These are phyloP conservation scores for Ustilago crameri DNA, from an alignment of 1,284 basidiomycete genomes.

Conservation along the genomic window DNA sequence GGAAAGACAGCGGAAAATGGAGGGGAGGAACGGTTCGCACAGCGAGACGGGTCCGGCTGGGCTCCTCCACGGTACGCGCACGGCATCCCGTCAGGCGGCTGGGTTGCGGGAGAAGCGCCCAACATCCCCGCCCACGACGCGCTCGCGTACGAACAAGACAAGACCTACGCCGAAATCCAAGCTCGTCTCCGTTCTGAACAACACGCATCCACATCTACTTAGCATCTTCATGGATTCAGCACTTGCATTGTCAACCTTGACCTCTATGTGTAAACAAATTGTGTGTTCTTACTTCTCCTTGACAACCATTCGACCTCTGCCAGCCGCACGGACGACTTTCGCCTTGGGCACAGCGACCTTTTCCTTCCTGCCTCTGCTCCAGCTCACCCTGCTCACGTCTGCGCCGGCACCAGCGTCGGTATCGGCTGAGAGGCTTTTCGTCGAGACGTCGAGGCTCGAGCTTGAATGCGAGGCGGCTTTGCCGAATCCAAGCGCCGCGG, in stretches of 20 bases:
- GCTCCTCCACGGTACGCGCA: slow-evolving; percentile 53
- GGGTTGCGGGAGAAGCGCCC: slow-evolving; percentile 40
- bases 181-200: slow-evolving; percentile 30
- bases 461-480: not conserved
- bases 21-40: slow-evolving; percentile 16
- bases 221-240: too few species aligned
- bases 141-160: slow-evolving; percentile 36
- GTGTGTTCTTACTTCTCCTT: slow-evolving; percentile 1
- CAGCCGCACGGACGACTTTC: slow-evolving; percentile 39
- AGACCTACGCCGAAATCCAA: slow-evolving; percentile 44
- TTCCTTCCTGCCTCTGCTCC: slow-evolving; percentile 38
- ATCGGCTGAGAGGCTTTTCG: too few species aligned
- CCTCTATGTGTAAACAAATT: not conserved
- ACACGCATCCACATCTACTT: too few species aligned
- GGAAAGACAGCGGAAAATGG: not conserved
- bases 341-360: slow-evolving; percentile 26
- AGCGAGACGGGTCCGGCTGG: slow-evolving; percentile 51
- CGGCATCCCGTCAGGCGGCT: slow-evolving; percentile 36
- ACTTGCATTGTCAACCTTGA: too few species aligned
- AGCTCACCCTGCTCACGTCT: slow-evolving; percentile 27
- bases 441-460: not conserved
- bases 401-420: too few species aligned
- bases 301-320: slow-evolving; percentile 40
- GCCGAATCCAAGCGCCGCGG: not conserved
- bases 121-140: slow-evolving; percentile 33